Conservation (phyloP, 2,329 filamentous ascomycete genomes). For the Sporothrix pseudoabietina region DNA sequence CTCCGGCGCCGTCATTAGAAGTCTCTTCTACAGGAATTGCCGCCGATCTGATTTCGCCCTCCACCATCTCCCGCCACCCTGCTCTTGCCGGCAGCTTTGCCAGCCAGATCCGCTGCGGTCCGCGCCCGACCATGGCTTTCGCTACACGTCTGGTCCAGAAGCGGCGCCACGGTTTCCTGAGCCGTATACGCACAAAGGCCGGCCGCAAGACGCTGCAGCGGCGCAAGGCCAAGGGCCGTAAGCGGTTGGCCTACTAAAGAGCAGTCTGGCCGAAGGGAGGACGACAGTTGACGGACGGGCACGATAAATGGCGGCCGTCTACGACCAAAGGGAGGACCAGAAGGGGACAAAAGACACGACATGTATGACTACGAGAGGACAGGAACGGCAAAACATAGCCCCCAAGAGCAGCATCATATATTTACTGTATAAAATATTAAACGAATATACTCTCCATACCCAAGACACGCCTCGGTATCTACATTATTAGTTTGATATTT, state of each 20-base stretch:
- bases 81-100: conserved; percentile 48
- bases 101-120: conserved; percentile 59
- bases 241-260: conserved; percentile 44
- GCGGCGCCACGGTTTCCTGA: conserved; percentile 60
- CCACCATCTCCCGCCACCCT: conserved; percentile 56
- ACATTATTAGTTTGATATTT: neutral
- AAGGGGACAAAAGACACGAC: neutral
- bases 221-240: conserved; percentile 55
- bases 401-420: conserved; percentile 1
- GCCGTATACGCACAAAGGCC: conserved; percentile 52
- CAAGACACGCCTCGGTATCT: neutral
- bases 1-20: conserved; percentile 29
- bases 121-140: conserved; percentile 59
- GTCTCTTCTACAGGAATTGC: conserved; percentile 20
- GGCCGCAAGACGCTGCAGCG: conserved; percentile 57
- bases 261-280: neutral
- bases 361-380: conserved; percentile 13
- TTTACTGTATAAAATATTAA: conserved; percentile 22
- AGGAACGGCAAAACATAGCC: neutral
- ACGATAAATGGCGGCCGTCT: neutral
- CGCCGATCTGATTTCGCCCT: conserved; percentile 50
- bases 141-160: conserved; percentile 60
- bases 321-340: no score
- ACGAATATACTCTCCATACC: neutral
- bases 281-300: neutral